Percentiles rank a stretch among this genome's conserved stretches.
Evolutionary conservation across 306 rosid genomes (phyloP).

Genomic region (Medicago lupulina): DNA sequence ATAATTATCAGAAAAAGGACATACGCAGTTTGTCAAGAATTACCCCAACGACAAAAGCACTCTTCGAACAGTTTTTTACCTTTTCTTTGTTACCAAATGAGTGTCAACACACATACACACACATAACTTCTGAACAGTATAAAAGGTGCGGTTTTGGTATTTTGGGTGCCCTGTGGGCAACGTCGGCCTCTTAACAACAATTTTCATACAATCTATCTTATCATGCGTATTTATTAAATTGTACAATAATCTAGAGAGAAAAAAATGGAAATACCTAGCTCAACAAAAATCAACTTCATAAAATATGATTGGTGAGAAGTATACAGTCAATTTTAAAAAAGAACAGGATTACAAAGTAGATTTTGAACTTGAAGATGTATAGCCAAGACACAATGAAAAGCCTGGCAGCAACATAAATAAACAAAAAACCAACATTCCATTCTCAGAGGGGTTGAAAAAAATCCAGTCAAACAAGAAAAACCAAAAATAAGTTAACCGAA

Average conservation of each 20-base stretch:
- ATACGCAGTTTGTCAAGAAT: too few relatives aligned
- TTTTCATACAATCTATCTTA: too few relatives aligned
- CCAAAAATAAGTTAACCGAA: conserved; percentile 30
- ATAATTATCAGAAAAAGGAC: too few relatives aligned
- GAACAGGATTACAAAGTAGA: conserved; percentile 7
- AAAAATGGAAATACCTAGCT: background rate
- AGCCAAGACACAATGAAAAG: conserved; percentile 29
- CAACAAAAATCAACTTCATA: background rate
- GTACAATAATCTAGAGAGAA: background rate
- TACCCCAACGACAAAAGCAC: too few relatives aligned
- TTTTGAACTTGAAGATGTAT: conserved; percentile 10
- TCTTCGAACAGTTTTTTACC: too few relatives aligned
- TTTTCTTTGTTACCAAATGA: too few relatives aligned
- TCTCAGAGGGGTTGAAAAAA: conserved; percentile 34
- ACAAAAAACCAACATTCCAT: conserved; percentile 28
- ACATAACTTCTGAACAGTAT: too few relatives aligned
- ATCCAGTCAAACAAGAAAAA: conserved; percentile 33
- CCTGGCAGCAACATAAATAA: background rate
- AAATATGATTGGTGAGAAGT: background rate
- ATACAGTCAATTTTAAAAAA: conserved; percentile 8
- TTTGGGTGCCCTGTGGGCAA: too few relatives aligned
- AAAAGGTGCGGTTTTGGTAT: too few relatives aligned
- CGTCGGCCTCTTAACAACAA: too few relatives aligned
- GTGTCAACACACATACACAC: too few relatives aligned
- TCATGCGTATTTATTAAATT: too few relatives aligned